A percentile compares a stretch with the other conserved stretches of the same genome.
phyloP scores from a whole-genome alignment of 208 protist genomes.

The Trypanosoma rangeli region DNA sequence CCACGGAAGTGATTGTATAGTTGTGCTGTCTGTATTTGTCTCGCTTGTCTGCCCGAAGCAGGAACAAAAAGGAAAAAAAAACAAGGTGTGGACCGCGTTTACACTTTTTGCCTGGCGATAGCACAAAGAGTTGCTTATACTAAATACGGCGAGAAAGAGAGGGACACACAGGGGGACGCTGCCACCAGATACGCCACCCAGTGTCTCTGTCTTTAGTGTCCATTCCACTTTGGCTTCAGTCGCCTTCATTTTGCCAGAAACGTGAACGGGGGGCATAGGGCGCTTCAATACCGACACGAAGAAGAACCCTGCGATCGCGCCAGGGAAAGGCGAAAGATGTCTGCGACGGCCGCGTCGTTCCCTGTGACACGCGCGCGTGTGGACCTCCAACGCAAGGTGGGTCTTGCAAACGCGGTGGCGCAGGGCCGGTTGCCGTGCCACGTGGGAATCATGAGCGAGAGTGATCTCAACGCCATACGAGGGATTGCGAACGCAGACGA shows the following conservation, averaged over 20 bases:
- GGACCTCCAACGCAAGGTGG: slow-evolving; percentile 60
- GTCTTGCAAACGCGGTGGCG: slow-evolving; percentile 86
- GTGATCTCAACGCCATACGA: slow-evolving; percentile 66
- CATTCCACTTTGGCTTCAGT: background rate
- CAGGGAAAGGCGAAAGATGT: slow-evolving; percentile 4
- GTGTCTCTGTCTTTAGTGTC: background rate
- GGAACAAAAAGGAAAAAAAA: background rate
- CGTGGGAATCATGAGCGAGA: slow-evolving; percentile 71
- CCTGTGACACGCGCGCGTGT: slow-evolving; percentile 50
- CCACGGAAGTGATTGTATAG: background rate
- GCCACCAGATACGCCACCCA: background rate
- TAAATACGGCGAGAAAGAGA: slow-evolving; percentile 1
- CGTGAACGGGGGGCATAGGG: background rate
- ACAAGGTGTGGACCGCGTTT: background rate
- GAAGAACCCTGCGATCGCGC: too few species aligned
- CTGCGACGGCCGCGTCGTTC: background rate
- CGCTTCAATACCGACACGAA: too few species aligned
- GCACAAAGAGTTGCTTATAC: background rate
- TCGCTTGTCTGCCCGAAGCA: background rate
- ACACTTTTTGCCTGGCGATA: slow-evolving; percentile 1
- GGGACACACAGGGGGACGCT: background rate
- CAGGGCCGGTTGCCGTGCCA: slow-evolving; percentile 48
- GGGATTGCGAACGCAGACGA: slow-evolving; percentile 40
- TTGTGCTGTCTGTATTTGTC: background rate
- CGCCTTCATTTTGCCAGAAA: background rate